A percentile compares a stretch with the other conserved stretches of the same genome.
These are phyloP conservation scores for Dionaea muscipula DNA, from an alignment of 179 eudicot species.

Conservation along the genomic window DNA sequence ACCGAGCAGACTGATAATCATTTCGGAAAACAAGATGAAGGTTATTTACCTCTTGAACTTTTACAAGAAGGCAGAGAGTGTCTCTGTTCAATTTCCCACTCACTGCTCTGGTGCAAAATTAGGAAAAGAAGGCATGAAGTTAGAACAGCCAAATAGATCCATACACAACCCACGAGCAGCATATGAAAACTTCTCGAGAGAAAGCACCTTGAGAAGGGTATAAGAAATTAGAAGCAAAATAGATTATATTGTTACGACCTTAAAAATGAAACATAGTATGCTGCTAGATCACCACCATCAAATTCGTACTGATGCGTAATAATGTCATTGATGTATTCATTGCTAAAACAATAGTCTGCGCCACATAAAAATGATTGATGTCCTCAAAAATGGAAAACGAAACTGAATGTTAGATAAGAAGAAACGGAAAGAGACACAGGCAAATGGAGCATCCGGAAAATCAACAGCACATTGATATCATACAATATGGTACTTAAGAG, in stretches of 20 bases:
- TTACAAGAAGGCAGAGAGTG: slow-evolving; percentile 47
- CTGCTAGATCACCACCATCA: slow-evolving; percentile 36
- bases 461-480: too few relatives aligned
- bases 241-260: slow-evolving; percentile 19
- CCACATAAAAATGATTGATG: slow-evolving; percentile 8
- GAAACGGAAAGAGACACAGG: too few relatives aligned
- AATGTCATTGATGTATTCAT: slow-evolving; percentile 38
- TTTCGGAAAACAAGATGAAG: neutral
- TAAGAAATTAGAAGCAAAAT: slow-evolving; percentile 1
- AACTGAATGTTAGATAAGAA: slow-evolving; percentile 4
- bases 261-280: slow-evolving; percentile 44
- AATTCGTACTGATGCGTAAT: slow-evolving; percentile 39
- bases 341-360: slow-evolving; percentile 53
- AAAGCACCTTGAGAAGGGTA: slow-evolving; percentile 1
- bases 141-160: slow-evolving; percentile 6
- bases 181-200: neutral
- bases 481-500: neutral
- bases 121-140: slow-evolving; percentile 5
- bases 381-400: too few relatives aligned
- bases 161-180: too few relatives aligned
- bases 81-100: slow-evolving; percentile 38
- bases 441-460: too few relatives aligned
- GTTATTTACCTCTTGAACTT: slow-evolving; percentile 37
- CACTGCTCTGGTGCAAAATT: slow-evolving; percentile 30
- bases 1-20: neutral